phyloP scores from a whole-genome alignment of 1,284 basidiomycete genomes.

The Tetrapyrgos nigripes region DNA sequence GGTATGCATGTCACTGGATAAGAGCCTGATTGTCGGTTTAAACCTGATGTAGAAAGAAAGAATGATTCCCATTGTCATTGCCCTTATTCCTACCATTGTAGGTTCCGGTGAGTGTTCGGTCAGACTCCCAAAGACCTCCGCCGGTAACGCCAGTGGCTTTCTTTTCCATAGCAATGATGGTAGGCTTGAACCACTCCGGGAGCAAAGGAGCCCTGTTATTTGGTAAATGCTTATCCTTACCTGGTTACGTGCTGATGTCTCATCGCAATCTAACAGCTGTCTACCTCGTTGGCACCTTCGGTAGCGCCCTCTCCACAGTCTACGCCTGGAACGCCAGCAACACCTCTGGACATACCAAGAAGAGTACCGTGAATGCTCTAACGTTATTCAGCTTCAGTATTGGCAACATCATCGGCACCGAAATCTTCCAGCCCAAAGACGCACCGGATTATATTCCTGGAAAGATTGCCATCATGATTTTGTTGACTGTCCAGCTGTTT shows the following conservation, averaged over 20 bases:
- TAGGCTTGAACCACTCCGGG: constrained; percentile 57
- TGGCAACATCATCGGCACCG: constrained; percentile 66
- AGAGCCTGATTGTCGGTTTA: neutral
- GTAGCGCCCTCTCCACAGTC: constrained; percentile 63
- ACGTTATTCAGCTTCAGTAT: constrained; percentile 63
- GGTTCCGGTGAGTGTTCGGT: constrained; percentile 49
- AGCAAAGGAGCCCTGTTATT: constrained; percentile 64
- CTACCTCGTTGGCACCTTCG: constrained; percentile 66
- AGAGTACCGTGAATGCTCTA: constrained; percentile 68
- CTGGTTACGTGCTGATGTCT: neutral
- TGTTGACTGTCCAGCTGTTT: constrained; percentile 58
- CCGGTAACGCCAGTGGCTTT: neutral
- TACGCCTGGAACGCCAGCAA: constrained; percentile 65
- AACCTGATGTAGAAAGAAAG: constrained; percentile 52
- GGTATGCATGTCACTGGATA: constrained; percentile 33
- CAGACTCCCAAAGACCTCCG: neutral
- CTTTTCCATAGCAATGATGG: constrained; percentile 52
- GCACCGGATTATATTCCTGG: constrained; percentile 69
- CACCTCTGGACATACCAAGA: constrained; percentile 68
- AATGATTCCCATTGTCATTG: constrained; percentile 68
- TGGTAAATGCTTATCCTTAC: constrained; percentile 40
- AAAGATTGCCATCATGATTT: constrained; percentile 66
- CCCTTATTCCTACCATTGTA: constrained; percentile 66
- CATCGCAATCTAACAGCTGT: constrained; percentile 40
- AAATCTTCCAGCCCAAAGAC: constrained; percentile 68